Percentiles rank a stretch among this genome's conserved stretches.
These are phyloP conservation scores for Leishmania tropica DNA, from an alignment of 208 protist species.

Conservation along the genomic window DNA sequence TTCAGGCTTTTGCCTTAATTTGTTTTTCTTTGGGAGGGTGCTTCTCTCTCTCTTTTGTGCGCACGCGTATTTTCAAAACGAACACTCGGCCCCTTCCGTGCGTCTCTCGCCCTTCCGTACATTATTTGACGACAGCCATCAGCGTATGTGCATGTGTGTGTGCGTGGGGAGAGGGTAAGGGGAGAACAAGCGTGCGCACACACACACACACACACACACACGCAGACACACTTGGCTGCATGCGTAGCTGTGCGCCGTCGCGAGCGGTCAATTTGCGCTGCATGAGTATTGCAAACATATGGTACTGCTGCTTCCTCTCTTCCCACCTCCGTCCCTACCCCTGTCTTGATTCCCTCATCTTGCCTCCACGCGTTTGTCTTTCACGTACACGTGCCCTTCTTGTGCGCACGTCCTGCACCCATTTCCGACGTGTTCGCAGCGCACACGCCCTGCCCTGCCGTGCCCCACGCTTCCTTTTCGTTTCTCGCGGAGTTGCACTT, in stretches of 20 bases:
- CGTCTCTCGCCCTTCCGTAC: conserved; percentile 8
- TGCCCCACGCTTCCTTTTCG: not conserved
- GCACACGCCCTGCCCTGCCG: not conserved
- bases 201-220: too few relatives aligned
- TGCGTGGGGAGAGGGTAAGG: not conserved
- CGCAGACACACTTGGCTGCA: not conserved
- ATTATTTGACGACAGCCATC: not conserved
- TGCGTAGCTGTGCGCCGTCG: not conserved
- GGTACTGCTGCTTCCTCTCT: not conserved
- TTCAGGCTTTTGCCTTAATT: not conserved
- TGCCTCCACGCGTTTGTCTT: not conserved
- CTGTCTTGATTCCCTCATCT: not conserved
- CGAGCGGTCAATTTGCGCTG: not conserved
- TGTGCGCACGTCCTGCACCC: not conserved
- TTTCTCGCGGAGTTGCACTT: not conserved
- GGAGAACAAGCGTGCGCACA: not conserved
- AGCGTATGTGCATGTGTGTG: not conserved
- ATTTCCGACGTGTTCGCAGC: not conserved
- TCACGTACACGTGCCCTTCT: not conserved
- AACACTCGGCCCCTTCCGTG: not conserved
- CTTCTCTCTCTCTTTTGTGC: not conserved
- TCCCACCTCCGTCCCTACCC: not conserved
- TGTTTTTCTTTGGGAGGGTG: not conserved
- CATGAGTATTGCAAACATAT: not conserved
- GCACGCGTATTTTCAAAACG: not conserved